Conservation (phyloP, 371 early-diverging fungal species). For the Apophysomyces trapeziformis region DNA sequence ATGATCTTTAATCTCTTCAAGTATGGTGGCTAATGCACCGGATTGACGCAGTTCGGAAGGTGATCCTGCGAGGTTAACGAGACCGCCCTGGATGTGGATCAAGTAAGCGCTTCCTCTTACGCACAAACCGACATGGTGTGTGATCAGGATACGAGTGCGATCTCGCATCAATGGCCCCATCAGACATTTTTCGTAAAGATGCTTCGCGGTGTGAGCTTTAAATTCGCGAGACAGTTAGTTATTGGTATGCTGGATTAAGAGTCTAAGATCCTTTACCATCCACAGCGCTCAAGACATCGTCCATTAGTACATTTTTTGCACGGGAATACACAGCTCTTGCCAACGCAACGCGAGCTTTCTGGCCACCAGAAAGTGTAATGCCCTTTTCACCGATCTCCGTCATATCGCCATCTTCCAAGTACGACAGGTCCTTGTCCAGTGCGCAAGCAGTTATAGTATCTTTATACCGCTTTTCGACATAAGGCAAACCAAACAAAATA, state of each 20-base stretch:
- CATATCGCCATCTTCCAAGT: conserved; percentile 74
- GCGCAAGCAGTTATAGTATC: conserved; percentile 62
- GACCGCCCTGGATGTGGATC: conserved; percentile 63
- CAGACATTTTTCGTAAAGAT: conserved; percentile 70
- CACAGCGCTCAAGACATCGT: conserved; percentile 71
- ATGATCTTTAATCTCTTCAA: not conserved
- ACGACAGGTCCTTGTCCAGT: conserved; percentile 30
- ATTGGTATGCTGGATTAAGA: no score
- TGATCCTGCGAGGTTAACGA: conserved; percentile 16
- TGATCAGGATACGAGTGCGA: conserved; percentile 76
- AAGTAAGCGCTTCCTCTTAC: conserved; percentile 63
- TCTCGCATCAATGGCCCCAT: conserved; percentile 63
- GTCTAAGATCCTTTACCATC: conserved; percentile 14
- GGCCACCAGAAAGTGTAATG: conserved; percentile 68
- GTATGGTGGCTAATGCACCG: conserved; percentile 14
- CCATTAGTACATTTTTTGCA: conserved; percentile 67
- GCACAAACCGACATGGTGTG: conserved; percentile 79
- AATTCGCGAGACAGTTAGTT: not conserved
- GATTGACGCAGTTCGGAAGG: conserved; percentile 19
- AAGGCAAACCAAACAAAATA: conserved; percentile 40
- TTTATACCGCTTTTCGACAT: conserved; percentile 31
- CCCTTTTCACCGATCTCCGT: conserved; percentile 89
- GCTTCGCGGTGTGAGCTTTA: conserved; percentile 82
- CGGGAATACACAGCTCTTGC: conserved; percentile 67
- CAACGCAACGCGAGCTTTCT: conserved; percentile 60